Evolutionary conservation across 805 yeast genomes (phyloP), one percentile per base, ranked within the genome.

Genomic region (Barnettozyma sucrosica): DNA sequence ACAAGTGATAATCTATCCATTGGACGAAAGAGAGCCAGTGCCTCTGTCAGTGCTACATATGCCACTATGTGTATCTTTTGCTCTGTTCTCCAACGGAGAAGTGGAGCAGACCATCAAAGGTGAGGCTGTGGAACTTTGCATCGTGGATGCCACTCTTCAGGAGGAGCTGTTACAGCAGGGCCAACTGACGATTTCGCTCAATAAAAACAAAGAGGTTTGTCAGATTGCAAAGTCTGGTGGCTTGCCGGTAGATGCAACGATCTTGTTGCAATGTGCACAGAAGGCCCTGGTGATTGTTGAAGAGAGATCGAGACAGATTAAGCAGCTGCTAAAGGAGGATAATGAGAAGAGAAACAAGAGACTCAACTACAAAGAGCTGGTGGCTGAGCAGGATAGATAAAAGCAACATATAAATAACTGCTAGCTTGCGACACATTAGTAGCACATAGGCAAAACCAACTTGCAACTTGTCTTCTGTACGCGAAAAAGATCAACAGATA

Each of bases 191-290:
- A 79, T 93, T 28, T 89, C 99, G 0, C 67, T 90, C 48, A 93
- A 93, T 64, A 88, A 85, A 56, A 92, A 92, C 62, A 77, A 92
- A 55, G 99, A 93, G 59, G 71, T 93, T 7, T 90, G 96, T 43
- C 99, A 93, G 63, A 74, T 93, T 25, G 76, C 85, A 38, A 93
- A 92, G 61, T 86, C 89, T 28, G 99, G 98, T 44, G 97, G 96
- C 0, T 69, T 86, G 41, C 86, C 90, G 7, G 79, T 92, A 54
- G 90, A 87, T 58, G 88, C 93, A 0, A 59, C 75, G 33, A 69
- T 76, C 23, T 67, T 92, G 43, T 70, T 88, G 71, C 79, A 81
- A 23, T 83, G 93, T 62, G 76, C 85, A 28, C 77, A 76, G 49
- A 69, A 74, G 48, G 93, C 96, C 2, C 79, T 77, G 57, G 62